phyloP scores from a whole-genome alignment of 73 alveolate species.

The Paramecium tetraurelia region DNA sequence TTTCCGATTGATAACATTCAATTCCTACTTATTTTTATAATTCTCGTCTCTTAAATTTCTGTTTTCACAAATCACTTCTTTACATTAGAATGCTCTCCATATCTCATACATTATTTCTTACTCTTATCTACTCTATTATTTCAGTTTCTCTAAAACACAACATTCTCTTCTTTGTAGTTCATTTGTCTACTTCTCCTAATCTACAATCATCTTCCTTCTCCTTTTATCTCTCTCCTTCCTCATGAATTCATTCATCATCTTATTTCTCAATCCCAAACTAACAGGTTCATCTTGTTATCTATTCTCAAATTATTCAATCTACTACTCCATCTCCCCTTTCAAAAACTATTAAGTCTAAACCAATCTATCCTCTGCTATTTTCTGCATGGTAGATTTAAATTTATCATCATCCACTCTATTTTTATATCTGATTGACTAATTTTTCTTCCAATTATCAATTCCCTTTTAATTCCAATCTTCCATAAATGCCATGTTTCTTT shows the following conservation, averaged over 20 bases:
- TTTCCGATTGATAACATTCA: constrained; percentile 80
- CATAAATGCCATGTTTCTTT: constrained; percentile 96
- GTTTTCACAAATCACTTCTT: constrained; percentile 82
- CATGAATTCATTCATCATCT: constrained; percentile 83
- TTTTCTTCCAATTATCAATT: constrained; percentile 95
- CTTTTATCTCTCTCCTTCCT: constrained; percentile 95
- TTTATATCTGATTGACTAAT: constrained; percentile 85
- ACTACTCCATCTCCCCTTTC: constrained; percentile 76
- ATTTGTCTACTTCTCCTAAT: constrained; percentile 87
- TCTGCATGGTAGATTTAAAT: constrained; percentile 85
- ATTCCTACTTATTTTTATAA: constrained; percentile 88
- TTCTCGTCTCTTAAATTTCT: constrained; percentile 91
- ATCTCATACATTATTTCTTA: constrained; percentile 91
- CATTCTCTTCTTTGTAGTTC: constrained; percentile 91
- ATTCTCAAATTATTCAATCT: constrained; percentile 86
- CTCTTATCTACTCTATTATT: constrained; percentile 87
- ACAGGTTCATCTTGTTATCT: constrained; percentile 69
- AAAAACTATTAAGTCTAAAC: constrained; percentile 77
- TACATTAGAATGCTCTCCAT: constrained; percentile 92
- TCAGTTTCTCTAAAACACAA: constrained; percentile 77
- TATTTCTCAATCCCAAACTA: constrained; percentile 77
- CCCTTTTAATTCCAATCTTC: constrained; percentile 98
- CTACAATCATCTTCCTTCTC: constrained; percentile 93
- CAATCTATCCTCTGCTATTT: constrained; percentile 75
- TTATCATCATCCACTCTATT: constrained; percentile 87